These are phyloP conservation scores for Umbelopsis isabellina DNA, from an alignment of 192 early-diverging fungal genomes.

Conservation along the genomic window DNA sequence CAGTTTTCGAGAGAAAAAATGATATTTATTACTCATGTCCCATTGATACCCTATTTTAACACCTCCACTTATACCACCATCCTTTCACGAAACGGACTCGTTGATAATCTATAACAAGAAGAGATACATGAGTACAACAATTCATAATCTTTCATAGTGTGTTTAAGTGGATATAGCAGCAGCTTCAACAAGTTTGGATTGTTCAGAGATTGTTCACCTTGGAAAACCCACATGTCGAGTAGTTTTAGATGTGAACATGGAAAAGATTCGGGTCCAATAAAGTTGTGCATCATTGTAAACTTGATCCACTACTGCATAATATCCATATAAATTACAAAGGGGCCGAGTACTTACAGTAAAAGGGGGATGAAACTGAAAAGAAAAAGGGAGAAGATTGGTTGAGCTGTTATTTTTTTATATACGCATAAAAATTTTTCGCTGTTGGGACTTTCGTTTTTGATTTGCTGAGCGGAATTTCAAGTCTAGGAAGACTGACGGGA, in stretches of 20 bases:
- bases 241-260: slow-evolving; percentile 24
- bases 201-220: slow-evolving; percentile 23
- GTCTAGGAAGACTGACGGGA: too few relatives aligned
- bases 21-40: too few relatives aligned
- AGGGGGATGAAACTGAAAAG: background rate
- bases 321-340: background rate
- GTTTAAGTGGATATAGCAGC: too few relatives aligned
- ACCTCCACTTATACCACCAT: too few relatives aligned
- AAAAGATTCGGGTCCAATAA: slow-evolving; percentile 19
- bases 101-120: too few relatives aligned
- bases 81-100: too few relatives aligned
- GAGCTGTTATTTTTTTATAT: background rate
- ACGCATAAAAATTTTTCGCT: background rate
- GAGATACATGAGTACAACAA: too few relatives aligned
- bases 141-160: too few relatives aligned
- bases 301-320: background rate
- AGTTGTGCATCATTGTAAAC: slow-evolving; percentile 19
- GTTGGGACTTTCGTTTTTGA: too few relatives aligned
- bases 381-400: background rate
- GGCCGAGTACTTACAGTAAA: background rate
- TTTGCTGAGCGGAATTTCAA: too few relatives aligned
- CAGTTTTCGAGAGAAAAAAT: too few relatives aligned
- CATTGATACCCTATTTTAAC: too few relatives aligned
- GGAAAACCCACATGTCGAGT: slow-evolving; percentile 17
- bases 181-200: slow-evolving; percentile 10